phyloP scores from a whole-genome alignment of 192 early-diverging fungal genomes.

The Coemansia sp. region DNA sequence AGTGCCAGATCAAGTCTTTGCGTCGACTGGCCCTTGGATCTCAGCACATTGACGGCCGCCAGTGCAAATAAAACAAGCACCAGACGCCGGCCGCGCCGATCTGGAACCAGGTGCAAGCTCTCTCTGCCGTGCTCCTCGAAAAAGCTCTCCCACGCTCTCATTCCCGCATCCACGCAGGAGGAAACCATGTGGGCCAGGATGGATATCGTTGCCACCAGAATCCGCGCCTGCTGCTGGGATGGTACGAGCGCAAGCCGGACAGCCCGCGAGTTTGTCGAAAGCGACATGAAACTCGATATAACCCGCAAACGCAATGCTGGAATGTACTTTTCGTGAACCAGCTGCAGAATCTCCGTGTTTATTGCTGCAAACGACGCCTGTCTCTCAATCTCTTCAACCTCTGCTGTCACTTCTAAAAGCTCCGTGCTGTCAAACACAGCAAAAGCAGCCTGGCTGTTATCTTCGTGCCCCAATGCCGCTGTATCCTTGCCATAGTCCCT shows the following conservation, averaged over 20 bases:
- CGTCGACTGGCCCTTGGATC: conserved; percentile 8
- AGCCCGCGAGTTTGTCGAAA: conserved; percentile 6
- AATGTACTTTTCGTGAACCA: conserved; percentile 33
- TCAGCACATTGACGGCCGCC: conserved; percentile 7
- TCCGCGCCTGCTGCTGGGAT: conserved; percentile 3
- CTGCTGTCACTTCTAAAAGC: conserved; percentile 28
- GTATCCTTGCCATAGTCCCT: not conserved
- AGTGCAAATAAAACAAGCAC: conserved; percentile 39
- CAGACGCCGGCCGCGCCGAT: conserved; percentile 23
- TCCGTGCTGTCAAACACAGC: conserved; percentile 36
- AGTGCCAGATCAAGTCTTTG: conserved; percentile 15
- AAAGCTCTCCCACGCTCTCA: conserved; percentile 53
- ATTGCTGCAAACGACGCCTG: conserved; percentile 18
- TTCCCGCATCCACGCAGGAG: conserved; percentile 30
- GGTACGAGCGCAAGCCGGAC: not conserved
- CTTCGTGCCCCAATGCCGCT: not conserved
- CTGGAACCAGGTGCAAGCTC: conserved; percentile 35
- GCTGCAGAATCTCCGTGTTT: conserved; percentile 10
- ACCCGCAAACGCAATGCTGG: conserved; percentile 36
- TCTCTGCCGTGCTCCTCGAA: conserved; percentile 51
- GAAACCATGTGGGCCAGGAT: conserved; percentile 33
- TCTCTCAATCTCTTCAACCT: conserved; percentile 37
- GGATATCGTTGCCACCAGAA: conserved; percentile 11
- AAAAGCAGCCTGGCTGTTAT: conserved; percentile 30
- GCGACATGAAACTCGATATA: conserved; percentile 19